Conservation (phyloP, 2,329 filamentous ascomycete genomes). For the Setomelanomma holmii region DNA sequence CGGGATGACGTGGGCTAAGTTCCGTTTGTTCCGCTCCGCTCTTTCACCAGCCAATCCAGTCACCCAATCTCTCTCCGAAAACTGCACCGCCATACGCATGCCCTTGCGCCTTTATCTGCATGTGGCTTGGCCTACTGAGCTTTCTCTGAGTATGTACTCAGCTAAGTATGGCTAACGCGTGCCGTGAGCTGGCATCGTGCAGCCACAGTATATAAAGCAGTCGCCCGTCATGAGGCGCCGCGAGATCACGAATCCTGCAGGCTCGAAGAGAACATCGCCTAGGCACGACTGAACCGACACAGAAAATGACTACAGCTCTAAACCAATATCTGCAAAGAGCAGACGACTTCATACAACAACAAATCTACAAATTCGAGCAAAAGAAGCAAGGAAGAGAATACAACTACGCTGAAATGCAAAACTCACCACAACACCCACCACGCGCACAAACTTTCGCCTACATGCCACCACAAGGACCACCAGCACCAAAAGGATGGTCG, state of each 20-base stretch:
- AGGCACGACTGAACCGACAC: background rate
- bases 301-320: slow-evolving; percentile 7
- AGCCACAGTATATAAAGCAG: slow-evolving; percentile 8
- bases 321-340: slow-evolving; percentile 22
- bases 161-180: slow-evolving; percentile 19
- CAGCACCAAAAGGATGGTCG: slow-evolving; percentile 60
- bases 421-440: slow-evolving; percentile 4
- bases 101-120: slow-evolving; percentile 14
- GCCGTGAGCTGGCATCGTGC: slow-evolving; percentile 10
- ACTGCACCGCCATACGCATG: slow-evolving; percentile 9
- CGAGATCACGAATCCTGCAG: background rate
- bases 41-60: slow-evolving; percentile 8
- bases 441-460: slow-evolving; percentile 9
- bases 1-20: slow-evolving; percentile 12
- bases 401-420: background rate
- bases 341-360: slow-evolving; percentile 22
- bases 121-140: slow-evolving; percentile 18
- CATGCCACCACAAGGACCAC: slow-evolving; percentile 51
- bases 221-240: background rate
- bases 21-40: slow-evolving; percentile 21
- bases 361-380: slow-evolving; percentile 27
- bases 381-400: slow-evolving; percentile 12
- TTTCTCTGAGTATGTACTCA: slow-evolving; percentile 11
- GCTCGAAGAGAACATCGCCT: background rate
- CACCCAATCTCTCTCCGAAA: background rate